These are phyloP conservation scores for Gardenia jasminoides DNA, from an alignment of 257 asterid species.

Conservation along the genomic window DNA sequence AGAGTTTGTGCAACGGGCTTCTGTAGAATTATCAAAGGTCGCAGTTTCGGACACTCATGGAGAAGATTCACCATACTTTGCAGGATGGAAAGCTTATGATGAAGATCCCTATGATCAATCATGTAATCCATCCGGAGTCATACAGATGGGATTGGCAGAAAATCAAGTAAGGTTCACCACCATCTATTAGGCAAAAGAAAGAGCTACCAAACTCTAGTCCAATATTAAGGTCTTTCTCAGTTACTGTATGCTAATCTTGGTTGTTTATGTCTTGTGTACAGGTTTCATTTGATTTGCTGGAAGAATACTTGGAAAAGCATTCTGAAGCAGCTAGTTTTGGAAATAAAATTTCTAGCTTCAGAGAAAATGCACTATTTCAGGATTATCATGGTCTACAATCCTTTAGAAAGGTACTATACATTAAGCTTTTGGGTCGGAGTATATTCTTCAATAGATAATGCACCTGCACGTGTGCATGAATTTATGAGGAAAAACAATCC, in stretches of 20 bases:
- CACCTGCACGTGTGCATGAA: neutral
- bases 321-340: constrained; percentile 30
- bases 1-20: constrained; percentile 31
- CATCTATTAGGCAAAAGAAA: neutral
- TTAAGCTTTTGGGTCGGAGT: neutral
- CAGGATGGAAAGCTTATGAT: constrained; percentile 94
- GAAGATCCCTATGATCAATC: constrained; percentile 67
- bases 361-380: constrained; percentile 87
- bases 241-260: neutral
- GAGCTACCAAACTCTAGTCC: no score
- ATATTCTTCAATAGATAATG: neutral
- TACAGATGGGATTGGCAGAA: constrained; percentile 96
- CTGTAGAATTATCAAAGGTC: constrained; percentile 50
- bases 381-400: constrained; percentile 88
- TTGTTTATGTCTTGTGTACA: constrained; percentile 11
- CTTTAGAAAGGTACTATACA: constrained; percentile 58
- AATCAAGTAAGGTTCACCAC: constrained; percentile 51
- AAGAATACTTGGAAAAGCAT: constrained; percentile 56
- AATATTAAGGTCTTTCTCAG: neutral
- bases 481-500: neutral
- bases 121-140: constrained; percentile 66
- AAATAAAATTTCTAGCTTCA: constrained; percentile 45
- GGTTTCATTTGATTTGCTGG: constrained; percentile 90
- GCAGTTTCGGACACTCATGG: constrained; percentile 84
- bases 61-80: constrained; percentile 86